Percentiles rank a stretch among this genome's conserved stretches.
Conservation (phyloP, 108 stramenopile species). For the Skeletonema costatum region DNA sequence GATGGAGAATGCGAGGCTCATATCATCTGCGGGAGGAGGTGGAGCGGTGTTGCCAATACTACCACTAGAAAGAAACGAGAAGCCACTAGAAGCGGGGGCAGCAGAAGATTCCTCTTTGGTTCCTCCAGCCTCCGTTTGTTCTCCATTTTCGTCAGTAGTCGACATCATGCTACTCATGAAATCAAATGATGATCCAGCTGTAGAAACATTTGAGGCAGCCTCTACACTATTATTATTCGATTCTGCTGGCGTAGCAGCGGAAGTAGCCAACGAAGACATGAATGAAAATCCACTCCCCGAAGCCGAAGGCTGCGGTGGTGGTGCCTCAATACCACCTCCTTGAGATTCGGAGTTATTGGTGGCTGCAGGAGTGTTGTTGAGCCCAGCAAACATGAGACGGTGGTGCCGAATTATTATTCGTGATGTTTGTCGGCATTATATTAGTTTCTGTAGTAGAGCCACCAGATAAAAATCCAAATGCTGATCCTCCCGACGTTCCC, state of each 20-base stretch:
- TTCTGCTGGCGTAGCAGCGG: background rate
- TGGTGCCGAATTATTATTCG: background rate
- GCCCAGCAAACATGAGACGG: conserved; percentile 27
- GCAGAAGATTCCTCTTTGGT: background rate
- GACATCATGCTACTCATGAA: conserved; percentile 17
- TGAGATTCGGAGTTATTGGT: background rate
- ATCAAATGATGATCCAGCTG: conserved; percentile 21
- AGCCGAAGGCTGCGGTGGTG: background rate
- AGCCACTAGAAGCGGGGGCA: conserved; percentile 4
- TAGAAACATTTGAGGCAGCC: background rate
- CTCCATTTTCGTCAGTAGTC: background rate
- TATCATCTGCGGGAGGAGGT: background rate
- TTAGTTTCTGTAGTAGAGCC: background rate
- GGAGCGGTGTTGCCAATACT: no score
- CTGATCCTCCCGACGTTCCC: conserved; percentile 16
- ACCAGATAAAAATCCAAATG: conserved; percentile 48
- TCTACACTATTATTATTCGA: background rate
- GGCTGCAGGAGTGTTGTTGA: background rate
- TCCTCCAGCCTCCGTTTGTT: background rate
- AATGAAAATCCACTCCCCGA: conserved; percentile 27
- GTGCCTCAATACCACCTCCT: background rate
- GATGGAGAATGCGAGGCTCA: background rate
- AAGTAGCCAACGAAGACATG: background rate
- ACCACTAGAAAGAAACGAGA: conserved; percentile 13
- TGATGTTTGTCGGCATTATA: background rate